Base-by-base conservation (phyloP, 129 eudicot genomes). In the Cynara cardunculus region DNA sequence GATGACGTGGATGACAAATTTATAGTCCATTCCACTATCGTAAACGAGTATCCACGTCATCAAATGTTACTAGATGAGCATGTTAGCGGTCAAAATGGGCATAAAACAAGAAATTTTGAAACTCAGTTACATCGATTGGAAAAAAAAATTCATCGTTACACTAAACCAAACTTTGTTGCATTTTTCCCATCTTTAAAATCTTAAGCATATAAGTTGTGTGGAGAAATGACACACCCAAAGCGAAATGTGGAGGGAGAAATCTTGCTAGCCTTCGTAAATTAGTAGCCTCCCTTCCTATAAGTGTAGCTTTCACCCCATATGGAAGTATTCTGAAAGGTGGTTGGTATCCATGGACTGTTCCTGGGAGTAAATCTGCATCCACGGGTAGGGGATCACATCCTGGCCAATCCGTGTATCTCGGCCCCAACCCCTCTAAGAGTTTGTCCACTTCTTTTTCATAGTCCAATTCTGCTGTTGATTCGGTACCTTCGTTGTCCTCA, bases 251-350 rank as follows among this genome's bases (percentile, higher is more conserved):
- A 56, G 98, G 96, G 64, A 94, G 84, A 80, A 84, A 83, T 85
- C 97, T 89, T 59, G 98, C 97, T 72, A 94, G 93, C 84, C 96
- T 94, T 75, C 96, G 83, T 67, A 94, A 77, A 67, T 87, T 70
- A 77, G 98, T 94, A 65, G 94, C 96, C 83, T 94, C 98, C 85
- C 83, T 87, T 66, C 68, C 53, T 68, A 87, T 85, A 76, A 94
- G 85, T 46, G 90, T 85, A 22, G 90, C 78, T 80, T 94, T 90
- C 31, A 92, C 85, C 7, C 97, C 96, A 82, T 92, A 95, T 19
- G 99, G 99, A 84, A 95, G 97, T 72, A 95, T 62, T 79, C 99
- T 84, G 67, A 92, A 95, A 6, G 99, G 99, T 28, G 97, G 97
- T 78, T 95, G 76, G 67, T 74, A 95, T 11, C 91, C 97, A 35